phyloP scores from a whole-genome alignment of 768 basidiomycete genomes.

The Pulveroboletus sp. region DNA sequence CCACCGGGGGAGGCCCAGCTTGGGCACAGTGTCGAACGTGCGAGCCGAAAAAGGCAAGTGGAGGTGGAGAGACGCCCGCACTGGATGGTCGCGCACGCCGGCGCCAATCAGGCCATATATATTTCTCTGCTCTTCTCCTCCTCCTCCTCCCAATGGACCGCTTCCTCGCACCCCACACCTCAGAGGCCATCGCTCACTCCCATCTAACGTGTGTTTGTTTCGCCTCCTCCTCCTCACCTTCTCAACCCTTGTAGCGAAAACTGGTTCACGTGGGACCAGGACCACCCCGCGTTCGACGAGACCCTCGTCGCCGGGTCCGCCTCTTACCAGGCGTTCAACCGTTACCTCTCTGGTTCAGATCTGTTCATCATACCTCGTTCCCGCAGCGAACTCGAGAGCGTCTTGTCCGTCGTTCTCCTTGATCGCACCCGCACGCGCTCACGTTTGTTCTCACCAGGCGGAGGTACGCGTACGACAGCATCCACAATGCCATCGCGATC shows the following conservation, averaged over 20 bases:
- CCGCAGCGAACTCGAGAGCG: conserved; percentile 61
- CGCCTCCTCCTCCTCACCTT: not conserved
- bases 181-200: conserved; percentile 67
- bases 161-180: conserved; percentile 67
- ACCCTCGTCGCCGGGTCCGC: conserved; percentile 71
- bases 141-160: conserved; percentile 50
- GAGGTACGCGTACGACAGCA: conserved; percentile 72
- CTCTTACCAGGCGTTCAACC: conserved; percentile 75
- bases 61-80: not conserved
- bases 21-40: conserved; percentile 22
- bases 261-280: conserved; percentile 62
- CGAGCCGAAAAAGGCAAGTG: conserved; percentile 18
- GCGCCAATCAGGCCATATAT: conserved; percentile 8
- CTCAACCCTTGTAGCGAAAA: conserved; percentile 49
- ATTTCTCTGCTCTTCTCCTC: not conserved
- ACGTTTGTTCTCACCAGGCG: conserved; percentile 39
- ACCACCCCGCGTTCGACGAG: conserved; percentile 66
- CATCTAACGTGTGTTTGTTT: conserved; percentile 53
- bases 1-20: no score
- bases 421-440: not conserved
- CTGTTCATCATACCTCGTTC: conserved; percentile 66
- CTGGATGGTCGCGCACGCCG: no score
- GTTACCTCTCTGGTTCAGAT: conserved; percentile 67
- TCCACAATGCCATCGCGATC: conserved; percentile 74
- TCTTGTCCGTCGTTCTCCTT: conserved; percentile 48